Percentiles rank a stretch among this genome's conserved stretches.
phyloP scores from a whole-genome alignment of 768 basidiomycete genomes.

The Dictyophora rubrovolvata region DNA sequence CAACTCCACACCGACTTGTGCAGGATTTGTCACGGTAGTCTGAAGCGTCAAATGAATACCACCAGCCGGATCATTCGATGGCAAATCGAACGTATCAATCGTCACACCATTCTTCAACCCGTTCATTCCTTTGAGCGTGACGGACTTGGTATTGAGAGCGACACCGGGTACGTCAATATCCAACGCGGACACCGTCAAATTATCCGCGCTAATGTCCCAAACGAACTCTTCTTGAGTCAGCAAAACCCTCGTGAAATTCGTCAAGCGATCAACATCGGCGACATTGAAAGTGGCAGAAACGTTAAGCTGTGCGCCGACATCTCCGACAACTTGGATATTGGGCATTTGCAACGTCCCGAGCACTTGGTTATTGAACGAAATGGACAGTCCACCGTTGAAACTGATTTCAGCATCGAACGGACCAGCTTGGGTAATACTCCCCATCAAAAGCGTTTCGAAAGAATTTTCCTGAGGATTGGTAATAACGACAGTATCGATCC shows the following conservation, averaged over 20 bases:
- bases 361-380: constrained; percentile 47
- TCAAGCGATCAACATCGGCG: constrained; percentile 43
- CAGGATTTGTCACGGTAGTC: constrained; percentile 52
- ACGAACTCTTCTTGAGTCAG: constrained; percentile 57
- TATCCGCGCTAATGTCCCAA: constrained; percentile 58
- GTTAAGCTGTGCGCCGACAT: constrained; percentile 52
- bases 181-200: constrained; percentile 51
- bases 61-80: constrained; percentile 58
- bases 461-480: constrained; percentile 43
- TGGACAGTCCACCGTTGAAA: constrained; percentile 51
- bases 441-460: constrained; percentile 46
- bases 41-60: constrained; percentile 60
- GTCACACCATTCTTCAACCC: constrained; percentile 51
- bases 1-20: constrained; percentile 63
- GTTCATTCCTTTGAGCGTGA: constrained; percentile 63
- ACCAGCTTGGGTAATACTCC: constrained; percentile 58
- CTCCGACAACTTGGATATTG: constrained; percentile 47
- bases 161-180: constrained; percentile 53
- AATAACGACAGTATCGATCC: constrained; percentile 57
- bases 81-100: constrained; percentile 61
- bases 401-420: constrained; percentile 65
- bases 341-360: constrained; percentile 54
- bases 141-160: constrained; percentile 41
- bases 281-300: constrained; percentile 47
- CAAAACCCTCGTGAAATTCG: constrained; percentile 57